Evolutionary conservation across 2,329 filamentous ascomycete genomes (phyloP).

Genomic region (Calonectria pseudoturangicola): DNA sequence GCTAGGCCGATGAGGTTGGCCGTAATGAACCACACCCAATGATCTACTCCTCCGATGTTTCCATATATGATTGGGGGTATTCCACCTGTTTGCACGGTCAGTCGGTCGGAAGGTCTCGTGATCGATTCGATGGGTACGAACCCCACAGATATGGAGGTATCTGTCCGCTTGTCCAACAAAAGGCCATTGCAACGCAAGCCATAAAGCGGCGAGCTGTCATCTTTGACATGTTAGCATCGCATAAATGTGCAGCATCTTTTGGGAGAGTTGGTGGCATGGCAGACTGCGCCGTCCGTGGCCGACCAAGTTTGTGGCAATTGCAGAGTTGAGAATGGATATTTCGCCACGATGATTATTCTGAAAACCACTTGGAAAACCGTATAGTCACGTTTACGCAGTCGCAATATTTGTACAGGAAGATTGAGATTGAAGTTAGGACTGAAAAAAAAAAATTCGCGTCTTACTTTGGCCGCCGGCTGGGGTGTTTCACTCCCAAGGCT

Average conservation of each 20-base stretch:
- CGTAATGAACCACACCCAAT: constrained; percentile 15
- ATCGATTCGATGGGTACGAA: neutral
- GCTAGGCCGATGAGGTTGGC: constrained; percentile 11
- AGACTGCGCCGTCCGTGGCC: too few species aligned
- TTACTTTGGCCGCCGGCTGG: neutral
- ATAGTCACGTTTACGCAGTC: too few species aligned
- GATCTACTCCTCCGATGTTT: constrained; percentile 2
- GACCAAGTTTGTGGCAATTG: too few species aligned
- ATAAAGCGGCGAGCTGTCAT: constrained; percentile 24
- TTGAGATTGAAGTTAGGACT: too few species aligned
- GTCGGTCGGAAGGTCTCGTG: neutral
- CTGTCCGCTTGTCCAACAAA: constrained; percentile 26
- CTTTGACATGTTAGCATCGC: neutral
- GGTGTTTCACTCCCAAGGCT: constrained; percentile 1
- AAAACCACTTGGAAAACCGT: neutral
- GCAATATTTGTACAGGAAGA: too few species aligned
- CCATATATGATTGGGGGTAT: constrained; percentile 17
- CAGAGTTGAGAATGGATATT: too few species aligned
- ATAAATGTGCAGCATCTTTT: too few species aligned
- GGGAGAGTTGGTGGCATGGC: too few species aligned
- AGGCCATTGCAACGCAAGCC: constrained; percentile 24
- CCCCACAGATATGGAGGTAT: constrained; percentile 26
- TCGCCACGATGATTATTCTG: too few species aligned
- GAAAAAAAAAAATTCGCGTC: neutral
- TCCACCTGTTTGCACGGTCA: neutral